A percentile compares a stretch with the other conserved stretches of the same genome.
Conservation (phyloP, 495 filamentous ascomycete genomes). For the Aspergillus funiculosus region DNA sequence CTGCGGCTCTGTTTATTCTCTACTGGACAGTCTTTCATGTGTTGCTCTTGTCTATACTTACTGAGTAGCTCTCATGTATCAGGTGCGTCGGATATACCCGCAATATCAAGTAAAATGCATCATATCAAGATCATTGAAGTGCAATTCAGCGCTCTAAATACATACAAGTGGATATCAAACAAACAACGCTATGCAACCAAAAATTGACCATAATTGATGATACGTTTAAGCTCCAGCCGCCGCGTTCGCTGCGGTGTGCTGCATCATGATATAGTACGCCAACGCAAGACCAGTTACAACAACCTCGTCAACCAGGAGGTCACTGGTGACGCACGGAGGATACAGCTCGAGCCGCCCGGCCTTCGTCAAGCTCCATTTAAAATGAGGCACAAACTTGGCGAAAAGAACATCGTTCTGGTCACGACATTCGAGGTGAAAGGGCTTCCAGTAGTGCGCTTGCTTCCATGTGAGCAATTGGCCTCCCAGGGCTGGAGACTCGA, state of each 20-base stretch:
- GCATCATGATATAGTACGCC: constrained; percentile 9
- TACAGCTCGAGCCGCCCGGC: constrained; percentile 7
- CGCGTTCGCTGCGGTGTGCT: not conserved
- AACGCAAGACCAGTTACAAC: constrained; percentile 17
- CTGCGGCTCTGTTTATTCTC: too few species aligned
- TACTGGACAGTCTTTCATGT: too few species aligned
- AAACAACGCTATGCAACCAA: too few species aligned
- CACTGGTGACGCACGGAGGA: not conserved
- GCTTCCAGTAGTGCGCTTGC: not conserved
- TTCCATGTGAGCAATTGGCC: constrained; percentile 5
- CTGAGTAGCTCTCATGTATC: too few species aligned
- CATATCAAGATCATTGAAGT: too few species aligned
- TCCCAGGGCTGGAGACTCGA: constrained; percentile 3
- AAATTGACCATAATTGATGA: too few species aligned
- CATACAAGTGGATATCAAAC: too few species aligned
- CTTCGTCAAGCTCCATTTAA: constrained; percentile 7
- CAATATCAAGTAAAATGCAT: too few species aligned
- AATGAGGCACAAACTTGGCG: constrained; percentile 2
- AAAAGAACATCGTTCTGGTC: not conserved
- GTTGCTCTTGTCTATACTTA: too few species aligned
- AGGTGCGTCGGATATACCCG: too few species aligned
- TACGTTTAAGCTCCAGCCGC: constrained; percentile 2
- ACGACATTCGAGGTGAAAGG: constrained; percentile 7
- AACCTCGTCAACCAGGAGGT: constrained; percentile 10
- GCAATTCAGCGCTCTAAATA: too few species aligned